phyloP scores from a whole-genome alignment of 148 eudicot genomes.

The Arctostaphylos glauca region DNA sequence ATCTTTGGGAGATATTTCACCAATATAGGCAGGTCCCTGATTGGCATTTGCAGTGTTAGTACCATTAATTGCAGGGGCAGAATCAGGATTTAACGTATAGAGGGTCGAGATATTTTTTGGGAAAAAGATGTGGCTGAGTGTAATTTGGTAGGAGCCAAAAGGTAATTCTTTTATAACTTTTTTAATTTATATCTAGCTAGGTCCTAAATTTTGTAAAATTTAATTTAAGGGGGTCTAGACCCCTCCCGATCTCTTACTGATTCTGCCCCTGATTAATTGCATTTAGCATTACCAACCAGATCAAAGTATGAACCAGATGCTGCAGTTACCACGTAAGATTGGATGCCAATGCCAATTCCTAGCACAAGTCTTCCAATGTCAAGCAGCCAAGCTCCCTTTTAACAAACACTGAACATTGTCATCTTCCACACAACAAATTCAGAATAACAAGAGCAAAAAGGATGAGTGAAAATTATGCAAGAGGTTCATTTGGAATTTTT shows the following conservation, averaged over 20 bases:
- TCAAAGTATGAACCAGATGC: background rate
- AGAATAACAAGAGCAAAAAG: background rate
- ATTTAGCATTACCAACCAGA: too few relatives aligned
- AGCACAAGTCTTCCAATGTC: slow-evolving; percentile 47
- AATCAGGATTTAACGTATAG: too few relatives aligned
- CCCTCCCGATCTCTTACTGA: too few relatives aligned
- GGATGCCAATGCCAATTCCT: slow-evolving; percentile 41
- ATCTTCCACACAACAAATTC: background rate
- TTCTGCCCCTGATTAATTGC: too few relatives aligned
- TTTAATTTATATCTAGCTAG: too few relatives aligned
- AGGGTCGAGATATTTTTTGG: too few relatives aligned
- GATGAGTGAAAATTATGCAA: background rate
- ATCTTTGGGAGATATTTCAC: slow-evolving; percentile 52
- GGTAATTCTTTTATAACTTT: too few relatives aligned
- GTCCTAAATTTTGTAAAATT: too few relatives aligned
- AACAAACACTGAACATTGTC: slow-evolving; percentile 3
- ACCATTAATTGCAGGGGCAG: background rate
- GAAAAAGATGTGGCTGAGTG: too few relatives aligned
- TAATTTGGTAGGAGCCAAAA: too few relatives aligned
- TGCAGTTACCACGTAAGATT: slow-evolving; percentile 38
- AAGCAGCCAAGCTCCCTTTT: slow-evolving; percentile 45
- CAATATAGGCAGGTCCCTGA: slow-evolving; percentile 53
- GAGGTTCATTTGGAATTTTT: background rate
- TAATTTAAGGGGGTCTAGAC: too few relatives aligned
- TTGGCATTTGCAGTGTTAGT: background rate